Percentiles rank a stretch among this genome's conserved stretches.
Conservation (phyloP, 352 stramenopile species). For the Thalassiosira allenii region DNA sequence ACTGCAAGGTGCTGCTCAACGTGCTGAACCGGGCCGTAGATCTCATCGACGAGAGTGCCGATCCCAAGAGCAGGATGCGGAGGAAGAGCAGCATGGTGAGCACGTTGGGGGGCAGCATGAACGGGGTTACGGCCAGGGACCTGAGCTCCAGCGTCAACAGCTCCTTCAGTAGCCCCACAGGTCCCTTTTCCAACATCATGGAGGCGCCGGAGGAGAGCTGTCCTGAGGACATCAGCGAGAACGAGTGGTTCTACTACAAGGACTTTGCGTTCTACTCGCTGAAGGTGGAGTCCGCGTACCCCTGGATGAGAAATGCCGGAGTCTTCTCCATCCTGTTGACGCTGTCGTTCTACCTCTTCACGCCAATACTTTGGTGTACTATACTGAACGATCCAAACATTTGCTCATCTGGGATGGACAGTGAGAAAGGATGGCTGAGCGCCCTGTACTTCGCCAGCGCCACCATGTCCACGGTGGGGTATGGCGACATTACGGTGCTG, state of each 20-base stretch:
- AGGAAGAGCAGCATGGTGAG: neutral
- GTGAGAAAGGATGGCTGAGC: constrained; percentile 39
- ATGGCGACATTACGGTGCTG: constrained; percentile 67
- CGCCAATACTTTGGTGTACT: constrained; percentile 57
- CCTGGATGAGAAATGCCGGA: constrained; percentile 22
- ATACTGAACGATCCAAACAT: constrained; percentile 53
- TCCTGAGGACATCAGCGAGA: neutral
- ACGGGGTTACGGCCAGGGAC: neutral
- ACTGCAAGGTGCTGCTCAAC: constrained; percentile 20
- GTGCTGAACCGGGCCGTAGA: constrained; percentile 35
- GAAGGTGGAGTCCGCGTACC: constrained; percentile 28
- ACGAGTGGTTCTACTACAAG: constrained; percentile 61
- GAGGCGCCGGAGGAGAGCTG: neutral
- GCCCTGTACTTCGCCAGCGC: constrained; percentile 70
- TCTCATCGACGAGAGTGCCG: constrained; percentile 22
- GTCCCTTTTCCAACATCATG: neutral
- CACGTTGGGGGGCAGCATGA: neutral
- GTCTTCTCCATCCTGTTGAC: constrained; percentile 37
- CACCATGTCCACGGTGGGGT: constrained; percentile 77
- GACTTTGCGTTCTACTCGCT: constrained; percentile 66
- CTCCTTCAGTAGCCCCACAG: neutral
- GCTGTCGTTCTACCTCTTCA: constrained; percentile 48
- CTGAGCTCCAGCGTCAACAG: neutral
- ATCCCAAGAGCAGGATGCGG: constrained; percentile 2
- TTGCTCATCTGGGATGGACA: neutral